Base-by-base conservation (phyloP, 768 basidiomycete genomes). In the Phaeolepiota aurea region DNA sequence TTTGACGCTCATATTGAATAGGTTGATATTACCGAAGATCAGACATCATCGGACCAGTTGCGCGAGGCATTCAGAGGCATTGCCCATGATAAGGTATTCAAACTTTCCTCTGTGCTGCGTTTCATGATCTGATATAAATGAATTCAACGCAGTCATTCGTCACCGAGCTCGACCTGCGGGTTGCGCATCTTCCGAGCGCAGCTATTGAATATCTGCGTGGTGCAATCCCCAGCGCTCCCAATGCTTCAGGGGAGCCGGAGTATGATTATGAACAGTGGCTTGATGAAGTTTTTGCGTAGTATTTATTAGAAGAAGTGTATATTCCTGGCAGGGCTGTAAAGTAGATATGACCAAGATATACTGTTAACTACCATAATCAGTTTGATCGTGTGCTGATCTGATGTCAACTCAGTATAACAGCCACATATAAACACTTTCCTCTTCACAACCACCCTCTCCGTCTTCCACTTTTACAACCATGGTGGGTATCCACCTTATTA, bases 11-110 rank as follows among this genome's bases (percentile, higher is more conserved):
- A 28, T n/a, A 20, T 21, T 13, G 28, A 10, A 20, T 48, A 97
- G 93, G 89, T 94, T 40, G 91, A 91, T 19, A 92, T 96, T 45
- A 92, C 79, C 20, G 93, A 98, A 63, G 96, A 99, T 55, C 89
- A 96, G 42, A 91, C 89, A 3, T 86, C 92, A 2, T 76, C 85
- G 0, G 90, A 92, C 30, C 94, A 97, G 54, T 73, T 99, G 49
- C 79, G 86, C 14, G 90, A 91, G 44, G 80, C 93, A 1, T 99
- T 99, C 78, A 81, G 88, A 20, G 87, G 87, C 2, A 86, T 96
- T 12, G 90, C 93, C 1, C 75, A 70, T 7, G 84, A 91, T 55
- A 97, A 97, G 77, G 93, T 87, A 40, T 20, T 69, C 46, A 21
- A 3, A 21, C 1, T 28, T 33, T 28, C 32, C 33, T 40, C 31